phyloP scores from a whole-genome alignment of 1,284 basidiomycete genomes.

The Microbotryomycetes sp. region DNA sequence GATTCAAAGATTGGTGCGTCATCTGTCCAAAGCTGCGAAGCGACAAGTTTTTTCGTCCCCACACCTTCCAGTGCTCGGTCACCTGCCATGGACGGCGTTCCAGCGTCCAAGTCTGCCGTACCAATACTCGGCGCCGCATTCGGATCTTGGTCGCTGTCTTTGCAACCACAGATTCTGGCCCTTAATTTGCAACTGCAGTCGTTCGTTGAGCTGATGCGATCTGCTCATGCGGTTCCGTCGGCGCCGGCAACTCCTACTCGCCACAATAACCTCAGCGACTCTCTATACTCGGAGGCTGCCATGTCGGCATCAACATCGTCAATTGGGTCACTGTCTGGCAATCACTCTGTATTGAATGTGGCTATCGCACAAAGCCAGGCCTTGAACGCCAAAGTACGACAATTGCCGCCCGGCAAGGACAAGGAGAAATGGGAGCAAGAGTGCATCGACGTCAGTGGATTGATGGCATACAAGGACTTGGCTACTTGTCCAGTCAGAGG shows the following conservation, averaged over 20 bases:
- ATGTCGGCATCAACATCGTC: constrained; percentile 28
- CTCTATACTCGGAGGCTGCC: constrained; percentile 13
- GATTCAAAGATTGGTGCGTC: constrained; percentile 16
- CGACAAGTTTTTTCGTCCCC: constrained; percentile 22
- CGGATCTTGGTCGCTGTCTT: constrained; percentile 32
- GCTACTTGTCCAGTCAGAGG: constrained; percentile 59
- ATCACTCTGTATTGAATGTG: constrained; percentile 26
- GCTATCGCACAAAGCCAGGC: constrained; percentile 46
- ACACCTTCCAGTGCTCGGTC: not conserved
- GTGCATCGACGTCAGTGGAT: constrained; percentile 59
- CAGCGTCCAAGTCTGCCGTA: not conserved
- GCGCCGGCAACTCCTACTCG: constrained; percentile 26
- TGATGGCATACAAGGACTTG: constrained; percentile 67
- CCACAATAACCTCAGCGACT: constrained; percentile 1
- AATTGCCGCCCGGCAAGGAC: constrained; percentile 50
- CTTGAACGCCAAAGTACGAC: constrained; percentile 52
- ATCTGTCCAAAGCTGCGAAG: constrained; percentile 3
- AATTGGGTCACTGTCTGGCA: constrained; percentile 22
- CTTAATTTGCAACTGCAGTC: constrained; percentile 75
- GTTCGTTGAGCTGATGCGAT: constrained; percentile 73
- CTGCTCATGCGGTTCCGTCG: constrained; percentile 45
- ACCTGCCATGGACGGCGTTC: not conserved
- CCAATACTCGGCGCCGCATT: constrained; percentile 15
- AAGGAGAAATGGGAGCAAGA: constrained; percentile 58
- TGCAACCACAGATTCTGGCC: constrained; percentile 61